phyloP scores from a whole-genome alignment of 1,284 basidiomycete species.

The Ganoderma lucidum region DNA sequence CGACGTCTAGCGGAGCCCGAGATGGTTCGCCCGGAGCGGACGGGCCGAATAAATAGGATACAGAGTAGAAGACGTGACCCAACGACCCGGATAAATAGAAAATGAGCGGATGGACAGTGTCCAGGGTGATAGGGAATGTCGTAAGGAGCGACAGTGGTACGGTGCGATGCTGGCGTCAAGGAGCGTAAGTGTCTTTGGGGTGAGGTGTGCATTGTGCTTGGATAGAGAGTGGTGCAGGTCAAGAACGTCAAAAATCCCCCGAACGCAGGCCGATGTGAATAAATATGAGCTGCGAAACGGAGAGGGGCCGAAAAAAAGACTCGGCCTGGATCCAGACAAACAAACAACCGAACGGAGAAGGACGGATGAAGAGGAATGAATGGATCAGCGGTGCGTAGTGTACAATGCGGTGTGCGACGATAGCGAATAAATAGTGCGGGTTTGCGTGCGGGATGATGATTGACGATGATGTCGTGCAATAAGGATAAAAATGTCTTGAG shows the following conservation, averaged over 20 bases:
- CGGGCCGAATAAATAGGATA: slow-evolving; percentile 18
- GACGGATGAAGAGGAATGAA: slow-evolving; percentile 14
- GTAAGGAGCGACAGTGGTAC: slow-evolving; percentile 3
- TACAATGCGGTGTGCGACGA: slow-evolving; percentile 32
- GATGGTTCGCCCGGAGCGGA: neutral
- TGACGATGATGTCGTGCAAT: slow-evolving; percentile 6
- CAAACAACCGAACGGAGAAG: slow-evolving; percentile 13
- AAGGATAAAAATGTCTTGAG: slow-evolving; percentile 5
- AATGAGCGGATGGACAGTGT: slow-evolving; percentile 1
- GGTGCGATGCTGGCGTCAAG: slow-evolving; percentile 1
- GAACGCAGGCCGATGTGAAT: slow-evolving; percentile 7
- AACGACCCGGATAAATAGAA: slow-evolving; percentile 26
- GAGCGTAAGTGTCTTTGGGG: neutral
- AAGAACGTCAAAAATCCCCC: neutral
- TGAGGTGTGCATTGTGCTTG: neutral
- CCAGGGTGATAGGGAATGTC: neutral
- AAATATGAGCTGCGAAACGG: slow-evolving; percentile 14
- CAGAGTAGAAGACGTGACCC: slow-evolving; percentile 3
- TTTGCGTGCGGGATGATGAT: slow-evolving; percentile 18
- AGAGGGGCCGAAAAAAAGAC: neutral
- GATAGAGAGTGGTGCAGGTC: neutral
- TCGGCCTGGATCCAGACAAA: slow-evolving; percentile 9
- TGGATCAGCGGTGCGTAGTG: slow-evolving; percentile 30
- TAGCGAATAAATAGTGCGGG: slow-evolving; percentile 29
- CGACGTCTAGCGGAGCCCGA: neutral